Base-by-base conservation (phyloP, 306 rosid genomes). In the Cucumis melo region DNA sequence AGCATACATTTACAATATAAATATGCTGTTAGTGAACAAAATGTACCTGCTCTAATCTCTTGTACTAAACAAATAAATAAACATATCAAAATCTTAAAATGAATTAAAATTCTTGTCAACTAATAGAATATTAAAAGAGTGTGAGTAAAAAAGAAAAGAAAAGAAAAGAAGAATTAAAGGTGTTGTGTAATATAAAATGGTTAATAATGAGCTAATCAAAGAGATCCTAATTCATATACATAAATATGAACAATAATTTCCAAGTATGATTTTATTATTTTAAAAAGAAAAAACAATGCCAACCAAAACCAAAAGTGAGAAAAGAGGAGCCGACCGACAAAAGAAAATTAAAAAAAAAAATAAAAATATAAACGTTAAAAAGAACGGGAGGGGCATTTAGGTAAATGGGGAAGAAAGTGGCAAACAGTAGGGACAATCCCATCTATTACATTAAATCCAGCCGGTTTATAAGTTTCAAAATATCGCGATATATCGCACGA, bases 401-500 rank as follows among this genome's bases (percentile, higher is more conserved):
- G 76, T 72, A 27, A 48, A 1, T 48, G 16, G 8, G 5, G 0
- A 7, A 0, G 24, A 72, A 71, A 72, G 76, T 50, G 76, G 76
- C 27, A 70, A 46, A 50, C 59, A 50, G 76, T 72, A 29, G 76
- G 76, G 60, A 14, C 75, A 15, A 15, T 15, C 74, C 29, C 42
- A 15, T 61, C 67, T 15, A 61, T 61, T 61, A 41, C 48, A 64
- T 36, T 36, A 21, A 20, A 15, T 34, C 51, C 44, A 74, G 19
- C 24, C 51, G 14, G 51, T 74, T 8, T 38, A 17, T 46, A 32
- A 57, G 32, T 39, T 75, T 61, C 44, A 62, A 61, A 11, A 41
- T 77, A 46, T 62, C 73, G 79, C 79, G 79, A 77, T 15, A 61
- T 77, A 61, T 77, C 23, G 79, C 56, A 48, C 23, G 36, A 74